phyloP scores from a whole-genome alignment of 306 rosid species.

The Begonia fuchsioides region DNA sequence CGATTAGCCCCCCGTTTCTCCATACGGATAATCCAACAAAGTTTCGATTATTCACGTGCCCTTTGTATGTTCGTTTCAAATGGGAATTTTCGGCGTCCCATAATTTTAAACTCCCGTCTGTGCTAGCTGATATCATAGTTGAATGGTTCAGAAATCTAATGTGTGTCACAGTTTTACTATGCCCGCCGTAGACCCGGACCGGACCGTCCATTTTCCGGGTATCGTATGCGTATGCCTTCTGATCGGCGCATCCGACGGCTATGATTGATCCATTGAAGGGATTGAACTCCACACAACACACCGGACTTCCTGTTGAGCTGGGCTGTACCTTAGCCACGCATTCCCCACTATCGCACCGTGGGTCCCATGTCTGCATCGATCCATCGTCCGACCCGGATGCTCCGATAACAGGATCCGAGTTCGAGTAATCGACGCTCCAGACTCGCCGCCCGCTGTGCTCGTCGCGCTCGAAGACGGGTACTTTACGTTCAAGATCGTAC shows the following conservation, averaged over 20 bases:
- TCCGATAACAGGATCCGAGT: conserved; percentile 20
- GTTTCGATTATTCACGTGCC: conserved; percentile 36
- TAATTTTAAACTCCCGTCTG: conserved; percentile 37
- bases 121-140: conserved; percentile 25
- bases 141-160: conserved; percentile 25
- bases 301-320: conserved; percentile 14
- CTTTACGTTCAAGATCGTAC: conserved; percentile 30
- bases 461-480: conserved; percentile 46
- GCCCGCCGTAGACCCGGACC: conserved; percentile 28
- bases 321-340: conserved; percentile 29
- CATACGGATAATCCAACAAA: conserved; percentile 49
- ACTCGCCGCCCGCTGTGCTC: conserved; percentile 60
- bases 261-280: conserved; percentile 20
- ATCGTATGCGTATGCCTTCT: conserved; percentile 40
- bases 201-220: conserved; percentile 28
- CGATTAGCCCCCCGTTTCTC: conserved; percentile 34
- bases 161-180: conserved; percentile 34
- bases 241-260: conserved; percentile 47
- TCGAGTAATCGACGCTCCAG: conserved; percentile 49
- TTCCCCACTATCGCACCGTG: conserved; percentile 28
- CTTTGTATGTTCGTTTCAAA: conserved; percentile 27
- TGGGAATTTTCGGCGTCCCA: conserved; percentile 25
- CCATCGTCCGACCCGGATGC: conserved; percentile 63
- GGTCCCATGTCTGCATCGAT: conserved; percentile 53
- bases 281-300: conserved; percentile 45